phyloP scores from a whole-genome alignment of 805 yeast species.

The Hanseniaspora mollemarum region DNA sequence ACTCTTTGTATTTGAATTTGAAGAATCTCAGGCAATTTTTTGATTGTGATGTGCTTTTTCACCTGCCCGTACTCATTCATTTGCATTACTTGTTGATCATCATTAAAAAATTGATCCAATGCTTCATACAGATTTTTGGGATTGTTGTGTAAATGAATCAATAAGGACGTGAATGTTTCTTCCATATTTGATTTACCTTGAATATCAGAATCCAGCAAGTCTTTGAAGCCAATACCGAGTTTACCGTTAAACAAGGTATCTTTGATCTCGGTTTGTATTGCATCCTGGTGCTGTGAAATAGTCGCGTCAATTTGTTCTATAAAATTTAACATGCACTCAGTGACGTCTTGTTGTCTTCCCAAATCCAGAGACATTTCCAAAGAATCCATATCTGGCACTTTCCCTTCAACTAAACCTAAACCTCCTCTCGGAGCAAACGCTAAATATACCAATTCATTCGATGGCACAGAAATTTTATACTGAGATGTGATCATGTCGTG shows the following conservation, averaged over 20 bases:
- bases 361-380: conserved; percentile 63
- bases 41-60: conserved; percentile 59
- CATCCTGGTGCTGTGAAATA: conserved; percentile 52
- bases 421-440: conserved; percentile 53
- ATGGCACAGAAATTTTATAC: conserved; percentile 63
- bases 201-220: conserved; percentile 29
- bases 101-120: conserved; percentile 66
- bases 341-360: conserved; percentile 94
- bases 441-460: conserved; percentile 71
- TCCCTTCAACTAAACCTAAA: conserved; percentile 8
- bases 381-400: conserved; percentile 35
- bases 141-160: conserved; percentile 78
- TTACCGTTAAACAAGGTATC: conserved; percentile 77
- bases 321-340: conserved; percentile 93
- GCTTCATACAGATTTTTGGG: conserved; percentile 87
- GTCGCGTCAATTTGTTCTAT: conserved; percentile 80
- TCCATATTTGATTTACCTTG: conserved; percentile 33
- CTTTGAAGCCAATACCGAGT: conserved; percentile 63
- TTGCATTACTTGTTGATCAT: conserved; percentile 49
- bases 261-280: conserved; percentile 69
- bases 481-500: conserved; percentile 53
- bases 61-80: conserved; percentile 62
- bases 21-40: conserved; percentile 63
- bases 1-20: conserved; percentile 94
- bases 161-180: conserved; percentile 69